These are phyloP conservation scores for Barnettozyma hawaiiensis DNA, from an alignment of 1,139 yeast species.

Conservation along the genomic window DNA sequence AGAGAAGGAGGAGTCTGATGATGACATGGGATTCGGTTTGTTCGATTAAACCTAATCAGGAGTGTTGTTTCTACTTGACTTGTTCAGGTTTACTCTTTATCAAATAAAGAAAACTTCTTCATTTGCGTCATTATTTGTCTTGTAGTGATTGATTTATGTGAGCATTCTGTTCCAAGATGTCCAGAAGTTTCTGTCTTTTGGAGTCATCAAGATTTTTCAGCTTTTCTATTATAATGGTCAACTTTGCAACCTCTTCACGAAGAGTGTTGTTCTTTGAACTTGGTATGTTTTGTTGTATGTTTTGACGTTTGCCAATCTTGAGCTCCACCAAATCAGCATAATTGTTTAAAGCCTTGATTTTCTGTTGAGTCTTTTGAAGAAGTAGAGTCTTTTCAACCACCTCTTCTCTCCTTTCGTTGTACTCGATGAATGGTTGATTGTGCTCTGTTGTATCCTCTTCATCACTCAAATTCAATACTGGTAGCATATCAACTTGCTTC, in stretches of 20 bases:
- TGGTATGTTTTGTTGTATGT: constrained; percentile 15
- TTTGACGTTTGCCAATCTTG: constrained; percentile 18
- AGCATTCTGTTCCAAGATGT: not conserved
- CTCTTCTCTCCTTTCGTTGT: constrained; percentile 9
- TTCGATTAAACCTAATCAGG: constrained; percentile 43
- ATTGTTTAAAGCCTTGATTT: constrained; percentile 7
- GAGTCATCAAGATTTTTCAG: constrained; percentile 8
- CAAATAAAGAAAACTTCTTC: constrained; percentile 1
- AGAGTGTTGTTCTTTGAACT: constrained; percentile 14
- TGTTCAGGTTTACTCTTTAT: not conserved
- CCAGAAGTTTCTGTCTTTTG: constrained; percentile 10
- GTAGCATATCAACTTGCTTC: constrained; percentile 16
- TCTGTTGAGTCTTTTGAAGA: constrained; percentile 9
- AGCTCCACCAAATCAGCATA: constrained; percentile 10
- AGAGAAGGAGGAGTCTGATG: constrained; percentile 65
- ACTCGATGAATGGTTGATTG: constrained; percentile 3
- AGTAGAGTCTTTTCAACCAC: constrained; percentile 7
- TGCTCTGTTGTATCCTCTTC: constrained; percentile 1
- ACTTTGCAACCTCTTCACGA: constrained; percentile 15
- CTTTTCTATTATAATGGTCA: constrained; percentile 17
- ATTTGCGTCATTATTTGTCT: not conserved
- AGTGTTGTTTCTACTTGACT: no score
- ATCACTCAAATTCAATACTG: constrained; percentile 7
- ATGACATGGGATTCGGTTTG: constrained; percentile 80
- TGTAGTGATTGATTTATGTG: not conserved